phyloP scores from a whole-genome alignment of 495 filamentous ascomycete species.

The Choiromyces venosus region DNA sequence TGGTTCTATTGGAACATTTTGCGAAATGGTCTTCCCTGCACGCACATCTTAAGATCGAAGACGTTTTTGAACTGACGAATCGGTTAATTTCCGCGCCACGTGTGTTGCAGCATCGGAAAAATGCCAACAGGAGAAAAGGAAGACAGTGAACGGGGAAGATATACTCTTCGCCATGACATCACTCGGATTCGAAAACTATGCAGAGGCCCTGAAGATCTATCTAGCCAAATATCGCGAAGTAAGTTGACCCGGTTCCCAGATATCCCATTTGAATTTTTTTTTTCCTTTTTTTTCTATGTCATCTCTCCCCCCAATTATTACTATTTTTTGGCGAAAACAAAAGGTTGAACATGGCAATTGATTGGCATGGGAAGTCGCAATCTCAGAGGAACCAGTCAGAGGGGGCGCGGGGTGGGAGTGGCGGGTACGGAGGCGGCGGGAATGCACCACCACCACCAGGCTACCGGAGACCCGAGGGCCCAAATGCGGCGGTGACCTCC shows the following conservation, averaged over 20 bases:
- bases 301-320: conserved; percentile 33
- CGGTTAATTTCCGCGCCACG: conserved; percentile 41
- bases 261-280: conserved; percentile 13
- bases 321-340: conserved; percentile 38
- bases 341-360: conserved; percentile 45
- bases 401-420: conserved; percentile 42
- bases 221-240: conserved; percentile 97
- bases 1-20: conserved; percentile 32
- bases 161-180: conserved; percentile 99
- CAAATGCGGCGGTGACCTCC: conserved; percentile 43
- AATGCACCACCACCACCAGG: conserved; percentile 34
- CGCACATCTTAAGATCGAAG: conserved; percentile 24
- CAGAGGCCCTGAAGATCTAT: conserved; percentile 96
- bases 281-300: conserved; percentile 25
- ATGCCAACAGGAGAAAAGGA: conserved; percentile 97
- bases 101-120: conserved; percentile 81
- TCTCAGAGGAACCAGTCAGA: conserved; percentile 45
- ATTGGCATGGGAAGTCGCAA: conserved; percentile 45
- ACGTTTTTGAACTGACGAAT: conserved; percentile 25
- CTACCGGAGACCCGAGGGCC: conserved; percentile 41
- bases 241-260: conserved; percentile 48
- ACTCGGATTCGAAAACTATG: conserved; percentile 97
- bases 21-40: conserved; percentile 27
- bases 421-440: conserved; percentile 39
- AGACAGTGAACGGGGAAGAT: conserved; percentile 98